phyloP scores from a whole-genome alignment of 2,329 filamentous ascomycete genomes.

The Thermoascus crustaceus region DNA sequence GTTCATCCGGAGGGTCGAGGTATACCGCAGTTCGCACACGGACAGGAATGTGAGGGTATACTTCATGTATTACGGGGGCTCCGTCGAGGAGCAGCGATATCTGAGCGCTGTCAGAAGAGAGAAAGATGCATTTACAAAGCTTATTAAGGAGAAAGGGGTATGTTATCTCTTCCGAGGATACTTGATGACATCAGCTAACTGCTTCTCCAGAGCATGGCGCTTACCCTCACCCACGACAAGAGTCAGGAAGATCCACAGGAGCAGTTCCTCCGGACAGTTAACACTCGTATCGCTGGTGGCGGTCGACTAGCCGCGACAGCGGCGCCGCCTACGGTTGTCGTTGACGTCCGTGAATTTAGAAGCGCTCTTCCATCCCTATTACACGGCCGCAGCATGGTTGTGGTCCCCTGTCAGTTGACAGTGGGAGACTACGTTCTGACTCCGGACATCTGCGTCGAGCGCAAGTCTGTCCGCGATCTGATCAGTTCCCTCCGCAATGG shows the following conservation, averaged over 20 bases:
- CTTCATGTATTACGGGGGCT: slow-evolving; percentile 92
- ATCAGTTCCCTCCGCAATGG: slow-evolving; percentile 89
- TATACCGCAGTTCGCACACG: slow-evolving; percentile 89
- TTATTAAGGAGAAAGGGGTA: slow-evolving; percentile 84
- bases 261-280: slow-evolving; percentile 85
- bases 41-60: slow-evolving; percentile 86
- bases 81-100: slow-evolving; percentile 92
- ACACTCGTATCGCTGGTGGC: slow-evolving; percentile 91
- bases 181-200: slow-evolving; percentile 10
- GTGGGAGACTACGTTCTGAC: slow-evolving; percentile 95
- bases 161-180: slow-evolving; percentile 10
- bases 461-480: slow-evolving; percentile 85
- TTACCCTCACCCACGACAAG: slow-evolving; percentile 71
- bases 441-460: slow-evolving; percentile 84
- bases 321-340: slow-evolving; percentile 79
- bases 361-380: slow-evolving; percentile 85
- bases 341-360: slow-evolving; percentile 93
- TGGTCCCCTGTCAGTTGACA: slow-evolving; percentile 91
- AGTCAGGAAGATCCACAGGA: slow-evolving; percentile 76
- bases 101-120: slow-evolving; percentile 83
- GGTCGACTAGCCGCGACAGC: slow-evolving; percentile 76
- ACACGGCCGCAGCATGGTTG: slow-evolving; percentile 77
- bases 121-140: slow-evolving; percentile 89
- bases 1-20: slow-evolving; percentile 89
- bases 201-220: slow-evolving; percentile 60